These are phyloP conservation scores for Exophiala oligosperma DNA, from an alignment of 2,329 filamentous ascomycete species.

Conservation along the genomic window DNA sequence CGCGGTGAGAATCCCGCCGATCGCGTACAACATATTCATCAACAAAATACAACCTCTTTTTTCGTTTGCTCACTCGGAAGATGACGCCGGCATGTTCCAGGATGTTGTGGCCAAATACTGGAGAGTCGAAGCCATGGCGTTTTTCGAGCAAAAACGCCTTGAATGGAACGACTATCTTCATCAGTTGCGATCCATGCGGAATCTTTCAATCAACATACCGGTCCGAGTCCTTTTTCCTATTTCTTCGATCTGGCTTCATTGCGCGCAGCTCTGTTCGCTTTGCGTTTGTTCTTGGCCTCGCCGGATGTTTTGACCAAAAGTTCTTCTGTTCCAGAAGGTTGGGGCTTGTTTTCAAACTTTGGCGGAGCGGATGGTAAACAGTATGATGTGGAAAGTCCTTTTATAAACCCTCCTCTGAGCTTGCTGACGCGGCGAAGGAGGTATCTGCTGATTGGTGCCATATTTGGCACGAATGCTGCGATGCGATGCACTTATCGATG, in stretches of 20 bases:
- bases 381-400: neutral
- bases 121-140: neutral
- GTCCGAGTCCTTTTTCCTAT: neutral
- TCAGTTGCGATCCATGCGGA: neutral
- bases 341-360: neutral
- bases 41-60: slow-evolving; percentile 2
- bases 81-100: neutral
- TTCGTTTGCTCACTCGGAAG: neutral
- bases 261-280: slow-evolving; percentile 1
- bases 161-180: neutral
- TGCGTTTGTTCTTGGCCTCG: slow-evolving; percentile 1
- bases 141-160: slow-evolving; percentile 1
- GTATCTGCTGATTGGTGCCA: neutral
- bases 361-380: neutral
- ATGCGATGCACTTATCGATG: neutral
- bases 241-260: slow-evolving; percentile 4
- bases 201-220: neutral
- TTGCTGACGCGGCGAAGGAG: neutral
- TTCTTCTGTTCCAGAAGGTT: neutral
- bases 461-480: neutral
- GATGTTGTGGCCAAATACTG: slow-evolving; percentile 5
- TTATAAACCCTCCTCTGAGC: neutral
- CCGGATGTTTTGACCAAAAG: neutral
- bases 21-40: slow-evolving; percentile 1
- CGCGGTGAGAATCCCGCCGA: neutral